Percentiles rank a stretch among this genome's conserved stretches.
Conservation (phyloP, 2,329 filamentous ascomycete genomes). For the Didymella glomerata region DNA sequence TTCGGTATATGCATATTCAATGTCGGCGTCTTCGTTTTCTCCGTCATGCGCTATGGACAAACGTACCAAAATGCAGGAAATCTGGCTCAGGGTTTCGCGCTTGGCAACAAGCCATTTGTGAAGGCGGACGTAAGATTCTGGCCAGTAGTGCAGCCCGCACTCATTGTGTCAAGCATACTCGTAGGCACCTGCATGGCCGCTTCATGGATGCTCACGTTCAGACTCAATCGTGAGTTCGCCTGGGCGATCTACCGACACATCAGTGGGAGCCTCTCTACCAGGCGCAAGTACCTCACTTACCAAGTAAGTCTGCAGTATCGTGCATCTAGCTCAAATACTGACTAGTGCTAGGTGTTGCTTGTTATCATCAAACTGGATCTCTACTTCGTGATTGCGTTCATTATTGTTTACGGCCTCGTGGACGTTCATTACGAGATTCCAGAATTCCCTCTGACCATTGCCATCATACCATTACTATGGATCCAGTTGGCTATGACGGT, state of each 20-base stretch:
- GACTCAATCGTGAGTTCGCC: conserved; percentile 26
- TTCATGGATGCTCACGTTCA: conserved; percentile 19
- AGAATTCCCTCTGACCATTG: conserved; percentile 36
- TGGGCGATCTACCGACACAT: conserved; percentile 31
- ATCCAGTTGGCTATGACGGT: conserved; percentile 27
- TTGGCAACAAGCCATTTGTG: conserved; percentile 23
- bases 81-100: background rate
- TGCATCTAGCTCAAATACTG: background rate
- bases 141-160: conserved; percentile 12
- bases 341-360: conserved; percentile 23
- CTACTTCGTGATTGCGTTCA: conserved; percentile 35
- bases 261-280: conserved; percentile 17
- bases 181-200: conserved; percentile 14
- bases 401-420: conserved; percentile 33
- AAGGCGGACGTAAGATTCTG: conserved; percentile 23
- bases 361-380: conserved; percentile 30
- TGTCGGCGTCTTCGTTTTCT: conserved; percentile 26
- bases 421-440: conserved; percentile 34
- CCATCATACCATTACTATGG: conserved; percentile 32
- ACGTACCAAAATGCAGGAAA: conserved; percentile 1
- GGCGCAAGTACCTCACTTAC: conserved; percentile 24
- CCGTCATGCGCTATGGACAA: conserved; percentile 34
- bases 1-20: conserved; percentile 33
- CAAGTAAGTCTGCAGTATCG: conserved; percentile 10
- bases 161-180: conserved; percentile 11